Evolutionary conservation across 2,329 filamentous ascomycete genomes (phyloP).

Genomic region (Rhynchosporium graminicola): DNA sequence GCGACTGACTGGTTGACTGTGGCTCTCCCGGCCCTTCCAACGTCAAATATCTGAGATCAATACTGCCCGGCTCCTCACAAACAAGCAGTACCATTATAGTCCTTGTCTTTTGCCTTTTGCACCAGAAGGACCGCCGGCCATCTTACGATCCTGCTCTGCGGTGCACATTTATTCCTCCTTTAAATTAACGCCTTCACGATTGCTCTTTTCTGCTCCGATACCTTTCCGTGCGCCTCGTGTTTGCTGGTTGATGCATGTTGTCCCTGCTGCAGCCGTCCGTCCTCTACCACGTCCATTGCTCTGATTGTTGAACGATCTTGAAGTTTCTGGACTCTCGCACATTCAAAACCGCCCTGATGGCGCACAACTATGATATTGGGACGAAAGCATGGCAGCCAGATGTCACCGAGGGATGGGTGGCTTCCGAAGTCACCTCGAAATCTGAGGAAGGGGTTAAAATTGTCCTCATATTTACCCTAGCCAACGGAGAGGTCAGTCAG

Average conservation of each 20-base stretch:
- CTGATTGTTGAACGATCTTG: conserved; percentile 19
- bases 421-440: conserved; percentile 91
- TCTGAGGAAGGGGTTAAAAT: conserved; percentile 82
- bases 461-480: conserved; percentile 81
- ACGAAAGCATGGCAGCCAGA: conserved; percentile 99
- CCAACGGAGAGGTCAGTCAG: conserved; percentile 81
- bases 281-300: conserved; percentile 24
- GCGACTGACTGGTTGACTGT: too few species aligned
- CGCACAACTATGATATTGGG: conserved; percentile 92
- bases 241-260: conserved; percentile 18
- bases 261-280: conserved; percentile 20
- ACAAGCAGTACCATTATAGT: too few species aligned
- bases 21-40: too few species aligned
- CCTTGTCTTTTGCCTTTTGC: neutral
- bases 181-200: neutral
- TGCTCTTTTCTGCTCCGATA: neutral
- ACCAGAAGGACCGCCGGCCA: conserved; percentile 9
- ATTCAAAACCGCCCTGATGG: conserved; percentile 57
- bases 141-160: too few species aligned
- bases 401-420: conserved; percentile 92
- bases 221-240: conserved; percentile 6
- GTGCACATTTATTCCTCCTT: neutral
- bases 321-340: conserved; percentile 25
- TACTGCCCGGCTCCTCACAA: too few species aligned
- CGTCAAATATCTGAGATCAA: too few species aligned